These are phyloP conservation scores for Fagopyrum tataricum DNA, from an alignment of 148 eudicot genomes.

Conservation along the genomic window DNA sequence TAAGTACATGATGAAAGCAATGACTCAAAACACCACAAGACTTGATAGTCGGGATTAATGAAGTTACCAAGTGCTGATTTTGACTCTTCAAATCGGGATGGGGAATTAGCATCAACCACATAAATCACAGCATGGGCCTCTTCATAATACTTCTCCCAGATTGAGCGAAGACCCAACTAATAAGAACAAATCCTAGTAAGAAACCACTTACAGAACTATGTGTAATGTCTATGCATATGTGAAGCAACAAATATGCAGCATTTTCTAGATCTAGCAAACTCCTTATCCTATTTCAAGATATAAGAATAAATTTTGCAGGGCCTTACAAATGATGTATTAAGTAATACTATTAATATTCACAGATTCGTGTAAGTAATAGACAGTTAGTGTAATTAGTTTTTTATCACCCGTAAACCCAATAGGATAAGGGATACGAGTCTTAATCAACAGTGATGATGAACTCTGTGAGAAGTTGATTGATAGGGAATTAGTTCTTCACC, in stretches of 20 bases:
- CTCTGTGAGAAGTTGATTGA: no score
- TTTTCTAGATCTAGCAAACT: background rate
- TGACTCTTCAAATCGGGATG: constrained; percentile 92
- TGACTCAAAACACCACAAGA: background rate
- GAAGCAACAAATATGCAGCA: background rate
- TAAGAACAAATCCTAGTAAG: constrained; percentile 9
- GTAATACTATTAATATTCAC: no score
- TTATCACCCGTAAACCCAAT: no score
- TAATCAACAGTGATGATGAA: no score
- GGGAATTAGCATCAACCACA: constrained; percentile 85
- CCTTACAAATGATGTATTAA: background rate
- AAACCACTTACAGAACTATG: background rate
- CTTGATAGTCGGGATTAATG: background rate
- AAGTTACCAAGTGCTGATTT: constrained; percentile 79
- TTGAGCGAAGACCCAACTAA: constrained; percentile 94
- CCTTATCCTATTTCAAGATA: background rate
- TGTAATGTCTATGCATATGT: background rate
- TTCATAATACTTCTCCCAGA: constrained; percentile 98
- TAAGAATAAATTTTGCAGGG: background rate
- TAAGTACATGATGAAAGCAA: background rate
- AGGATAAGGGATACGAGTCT: no score
- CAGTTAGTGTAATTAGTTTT: no score
- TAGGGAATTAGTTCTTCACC: no score
- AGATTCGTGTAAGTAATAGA: no score
- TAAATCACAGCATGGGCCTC: constrained; percentile 97